These are phyloP conservation scores for Russula vinacea DNA, from an alignment of 768 basidiomycete genomes.

Conservation along the genomic window DNA sequence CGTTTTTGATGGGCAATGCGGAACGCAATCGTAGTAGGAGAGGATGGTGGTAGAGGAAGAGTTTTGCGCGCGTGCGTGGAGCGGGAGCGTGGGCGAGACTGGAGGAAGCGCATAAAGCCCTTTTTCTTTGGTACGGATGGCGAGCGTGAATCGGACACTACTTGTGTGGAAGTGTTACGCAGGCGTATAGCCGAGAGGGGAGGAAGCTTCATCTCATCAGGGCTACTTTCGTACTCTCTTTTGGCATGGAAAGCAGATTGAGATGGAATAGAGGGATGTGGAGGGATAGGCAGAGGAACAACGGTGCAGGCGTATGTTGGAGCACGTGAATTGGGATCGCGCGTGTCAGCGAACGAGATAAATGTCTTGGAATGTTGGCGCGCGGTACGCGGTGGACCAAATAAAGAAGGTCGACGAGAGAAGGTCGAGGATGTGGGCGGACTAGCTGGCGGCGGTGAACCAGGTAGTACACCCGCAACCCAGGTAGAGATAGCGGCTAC, in stretches of 20 bases:
- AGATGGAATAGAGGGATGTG: constrained; percentile 6
- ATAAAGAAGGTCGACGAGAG: constrained; percentile 34
- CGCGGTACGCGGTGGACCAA: constrained; percentile 33
- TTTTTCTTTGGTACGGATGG: constrained; percentile 29
- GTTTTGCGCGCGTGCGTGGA: constrained; percentile 19
- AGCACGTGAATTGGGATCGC: constrained; percentile 52
- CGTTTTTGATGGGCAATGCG: constrained; percentile 32
- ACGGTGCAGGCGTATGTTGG: constrained; percentile 68
- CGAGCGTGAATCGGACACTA: constrained; percentile 27
- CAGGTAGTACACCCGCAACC: constrained; percentile 66
- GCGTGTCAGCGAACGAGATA: constrained; percentile 43
- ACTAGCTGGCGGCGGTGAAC: constrained; percentile 52
- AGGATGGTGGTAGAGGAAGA: constrained; percentile 1
- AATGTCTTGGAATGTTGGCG: constrained; percentile 48
- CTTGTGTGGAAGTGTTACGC: neutral
- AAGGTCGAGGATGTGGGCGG: constrained; percentile 35
- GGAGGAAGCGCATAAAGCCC: constrained; percentile 45
- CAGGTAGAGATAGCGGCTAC: constrained; percentile 54
- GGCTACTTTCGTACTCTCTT: neutral
- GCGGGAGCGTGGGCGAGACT: constrained; percentile 41
- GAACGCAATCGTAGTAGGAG: constrained; percentile 12
- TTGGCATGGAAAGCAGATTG: neutral
- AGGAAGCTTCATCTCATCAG: constrained; percentile 39
- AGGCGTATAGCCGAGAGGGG: constrained; percentile 41
- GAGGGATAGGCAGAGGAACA: constrained; percentile 37